Base-by-base conservation (phyloP, 2,329 filamentous ascomycete species). In the Fusarium citri region DNA sequence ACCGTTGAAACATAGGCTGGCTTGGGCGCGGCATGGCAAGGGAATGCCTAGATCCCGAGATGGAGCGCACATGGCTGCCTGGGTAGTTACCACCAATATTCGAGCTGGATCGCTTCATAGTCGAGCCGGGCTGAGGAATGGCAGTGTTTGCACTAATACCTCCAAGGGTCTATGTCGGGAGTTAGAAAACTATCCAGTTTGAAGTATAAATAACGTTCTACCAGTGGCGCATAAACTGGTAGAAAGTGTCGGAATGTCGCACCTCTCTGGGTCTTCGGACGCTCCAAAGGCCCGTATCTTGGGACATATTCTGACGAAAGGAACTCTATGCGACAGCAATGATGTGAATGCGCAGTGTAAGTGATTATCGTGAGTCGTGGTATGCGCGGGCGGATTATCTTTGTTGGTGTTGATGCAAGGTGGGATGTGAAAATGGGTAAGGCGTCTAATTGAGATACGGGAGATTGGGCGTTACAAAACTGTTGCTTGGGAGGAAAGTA, bases 221-320 rank as follows among this genome's bases (percentile, higher is more conserved):
- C 50, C 42, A 68, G 45, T 11, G 42, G 65, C 60, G 55, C 65
- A 56, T 43, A 55, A 71, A 58, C 70, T 73, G 73, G 72, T 66
- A 56, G 46, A 28, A 47, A 42, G 45, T 54, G 59, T 25, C 30
- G 14, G 45, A 46, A 63, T 28, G 53, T 72, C 62, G 62, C 63
- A 97, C 94, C 87, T 98, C 94, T 86, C 95, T 89, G 74, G 93
- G 92, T 77, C 94, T 91, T 82, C 94, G 94, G 79, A 97, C 93
- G 78, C 94, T 97, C 87, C 95, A 98, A 78, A 96, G 85, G 77
- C 92, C 92, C 66, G 90, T 89, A 77, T 97, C 93, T 83, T 96
- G 93, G 83, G 93, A 93, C 94, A 97, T 97, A 77, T 60, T 76
- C 57, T 56, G 54, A 37, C 14, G 43, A 43, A 47, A 64, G 26